These are phyloP conservation scores for Penicillium argentinense DNA, from an alignment of 495 filamentous ascomycete genomes.

Conservation along the genomic window DNA sequence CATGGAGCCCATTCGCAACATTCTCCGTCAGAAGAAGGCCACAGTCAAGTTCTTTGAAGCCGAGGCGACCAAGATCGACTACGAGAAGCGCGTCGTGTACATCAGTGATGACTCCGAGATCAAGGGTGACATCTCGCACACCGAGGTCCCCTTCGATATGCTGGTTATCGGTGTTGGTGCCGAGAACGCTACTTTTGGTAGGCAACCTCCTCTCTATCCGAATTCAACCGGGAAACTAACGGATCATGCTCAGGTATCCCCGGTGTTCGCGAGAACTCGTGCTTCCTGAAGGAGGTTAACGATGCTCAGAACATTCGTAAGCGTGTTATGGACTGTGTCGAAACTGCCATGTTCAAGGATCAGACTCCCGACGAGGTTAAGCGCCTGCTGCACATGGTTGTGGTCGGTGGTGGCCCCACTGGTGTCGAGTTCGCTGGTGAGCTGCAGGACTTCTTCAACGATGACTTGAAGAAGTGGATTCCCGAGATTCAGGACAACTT, in stretches of 20 bases:
- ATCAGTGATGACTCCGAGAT: constrained; percentile 93
- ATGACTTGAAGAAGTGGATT: constrained; percentile 96
- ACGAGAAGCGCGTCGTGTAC: constrained; percentile 80
- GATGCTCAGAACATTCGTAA: constrained; percentile 96
- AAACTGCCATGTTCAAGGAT: constrained; percentile 98
- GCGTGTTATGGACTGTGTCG: constrained; percentile 99
- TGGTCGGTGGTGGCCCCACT: constrained; percentile 95
- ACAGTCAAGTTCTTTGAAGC: constrained; percentile 97
- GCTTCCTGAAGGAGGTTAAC: constrained; percentile 96
- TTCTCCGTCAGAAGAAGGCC: constrained; percentile 88
- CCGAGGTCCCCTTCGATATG: constrained; percentile 97
- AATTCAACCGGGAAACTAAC: constrained; percentile 10
- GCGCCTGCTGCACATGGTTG: constrained; percentile 97
- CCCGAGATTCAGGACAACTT: constrained; percentile 93
- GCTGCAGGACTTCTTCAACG: constrained; percentile 97
- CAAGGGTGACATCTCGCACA: constrained; percentile 77
- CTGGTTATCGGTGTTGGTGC: constrained; percentile 95
- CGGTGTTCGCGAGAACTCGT: constrained; percentile 90
- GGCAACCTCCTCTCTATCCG: constrained; percentile 15
- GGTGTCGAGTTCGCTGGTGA: constrained; percentile 98
- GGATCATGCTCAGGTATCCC: constrained; percentile 63
- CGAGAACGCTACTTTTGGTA: constrained; percentile 97
- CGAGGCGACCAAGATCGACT: constrained; percentile 94
- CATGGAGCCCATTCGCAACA: constrained; percentile 97
- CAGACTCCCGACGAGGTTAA: constrained; percentile 87